Percentiles rank a stretch among this genome's conserved stretches.
Evolutionary conservation across 768 basidiomycete species (phyloP).

Genomic region (Tylopilus rubrobrunneus): DNA sequence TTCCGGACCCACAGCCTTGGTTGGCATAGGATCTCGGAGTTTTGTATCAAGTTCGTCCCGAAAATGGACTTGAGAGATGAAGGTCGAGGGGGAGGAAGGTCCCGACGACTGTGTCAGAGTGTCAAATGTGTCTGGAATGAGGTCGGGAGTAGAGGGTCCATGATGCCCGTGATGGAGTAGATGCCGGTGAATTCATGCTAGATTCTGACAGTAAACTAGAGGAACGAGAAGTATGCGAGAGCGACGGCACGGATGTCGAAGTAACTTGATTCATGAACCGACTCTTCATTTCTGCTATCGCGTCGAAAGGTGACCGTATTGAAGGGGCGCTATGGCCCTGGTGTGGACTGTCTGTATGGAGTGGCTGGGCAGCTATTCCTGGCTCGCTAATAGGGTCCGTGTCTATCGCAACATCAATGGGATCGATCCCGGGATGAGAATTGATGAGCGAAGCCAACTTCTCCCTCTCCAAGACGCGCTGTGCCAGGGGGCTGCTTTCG

Average conservation of each 20-base stretch:
- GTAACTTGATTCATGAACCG: conserved; percentile 41
- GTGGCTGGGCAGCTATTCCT: conserved; percentile 5
- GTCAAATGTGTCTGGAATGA: conserved; percentile 60
- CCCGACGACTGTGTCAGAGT: conserved; percentile 51
- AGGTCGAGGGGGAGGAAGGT: conserved; percentile 47
- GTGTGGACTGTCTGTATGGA: conserved; percentile 10
- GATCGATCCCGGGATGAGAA: conserved; percentile 4
- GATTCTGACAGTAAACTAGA: conserved; percentile 13
- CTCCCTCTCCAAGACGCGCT: conserved; percentile 21
- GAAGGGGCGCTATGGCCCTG: conserved; percentile 7
- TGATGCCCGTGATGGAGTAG: conserved; percentile 24
- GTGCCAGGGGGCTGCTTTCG: conserved; percentile 28
- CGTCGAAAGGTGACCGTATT: conserved; percentile 40
- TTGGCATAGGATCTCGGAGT: conserved; percentile 5
- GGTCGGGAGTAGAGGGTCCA: conserved; percentile 54
- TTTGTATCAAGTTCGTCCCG: conserved; percentile 10
- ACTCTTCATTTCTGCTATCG: conserved; percentile 62
- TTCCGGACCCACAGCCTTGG: conserved; percentile 6
- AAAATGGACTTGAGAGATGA: conserved; percentile 29
- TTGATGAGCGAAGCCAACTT: conserved; percentile 11
- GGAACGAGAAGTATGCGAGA: conserved; percentile 16
- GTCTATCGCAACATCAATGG: conserved; percentile 1
- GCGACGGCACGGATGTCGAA: conserved; percentile 23
- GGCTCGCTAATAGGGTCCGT: conserved; percentile 10
- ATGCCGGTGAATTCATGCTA: conserved; percentile 4